Conservation (phyloP, 352 stramenopile species). For the Aphanomyces cochlioides region DNA sequence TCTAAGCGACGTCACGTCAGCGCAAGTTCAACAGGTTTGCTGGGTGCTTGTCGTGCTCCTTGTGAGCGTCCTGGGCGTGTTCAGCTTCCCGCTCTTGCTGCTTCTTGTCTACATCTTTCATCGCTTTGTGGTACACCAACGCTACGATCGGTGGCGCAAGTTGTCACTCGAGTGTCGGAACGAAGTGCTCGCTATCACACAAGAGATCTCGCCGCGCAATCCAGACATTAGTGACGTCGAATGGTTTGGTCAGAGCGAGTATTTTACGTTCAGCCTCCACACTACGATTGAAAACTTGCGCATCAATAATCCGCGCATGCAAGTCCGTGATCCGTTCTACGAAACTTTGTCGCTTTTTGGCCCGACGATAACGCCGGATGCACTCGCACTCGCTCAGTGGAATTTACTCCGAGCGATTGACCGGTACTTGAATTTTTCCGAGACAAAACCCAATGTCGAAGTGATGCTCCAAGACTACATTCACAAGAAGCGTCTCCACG, state of each 20-base stretch:
- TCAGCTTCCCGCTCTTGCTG: slow-evolving; percentile 25
- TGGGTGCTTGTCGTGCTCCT: slow-evolving; percentile 28
- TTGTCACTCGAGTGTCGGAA: slow-evolving; percentile 8
- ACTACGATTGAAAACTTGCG: slow-evolving; percentile 26
- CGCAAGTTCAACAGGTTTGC: slow-evolving; percentile 23
- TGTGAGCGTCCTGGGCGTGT: slow-evolving; percentile 25
- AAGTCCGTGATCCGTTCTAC: slow-evolving; percentile 18
- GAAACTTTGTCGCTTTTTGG: slow-evolving; percentile 17
- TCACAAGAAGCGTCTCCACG: slow-evolving; percentile 14
- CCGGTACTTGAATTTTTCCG: slow-evolving; percentile 23
- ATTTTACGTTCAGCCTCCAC: slow-evolving; percentile 27
- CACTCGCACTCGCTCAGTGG: slow-evolving; percentile 23
- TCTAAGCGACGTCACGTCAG: slow-evolving; percentile 10
- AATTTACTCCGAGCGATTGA: slow-evolving; percentile 23
- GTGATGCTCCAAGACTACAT: slow-evolving; percentile 28
- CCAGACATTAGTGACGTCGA: slow-evolving; percentile 28
- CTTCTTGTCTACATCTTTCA: slow-evolving; percentile 29
- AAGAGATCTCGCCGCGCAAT: slow-evolving; percentile 14
- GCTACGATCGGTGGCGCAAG: slow-evolving; percentile 13
- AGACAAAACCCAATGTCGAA: slow-evolving; percentile 28
- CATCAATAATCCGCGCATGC: slow-evolving; percentile 26
- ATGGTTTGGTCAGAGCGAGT: slow-evolving; percentile 29
- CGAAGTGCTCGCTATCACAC: slow-evolving; percentile 23
- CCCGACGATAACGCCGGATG: slow-evolving; percentile 5
- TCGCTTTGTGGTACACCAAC: slow-evolving; percentile 21